Evolutionary conservation across 1,284 basidiomycete species (phyloP).

Genomic region (Salmacisia buchloeana): DNA sequence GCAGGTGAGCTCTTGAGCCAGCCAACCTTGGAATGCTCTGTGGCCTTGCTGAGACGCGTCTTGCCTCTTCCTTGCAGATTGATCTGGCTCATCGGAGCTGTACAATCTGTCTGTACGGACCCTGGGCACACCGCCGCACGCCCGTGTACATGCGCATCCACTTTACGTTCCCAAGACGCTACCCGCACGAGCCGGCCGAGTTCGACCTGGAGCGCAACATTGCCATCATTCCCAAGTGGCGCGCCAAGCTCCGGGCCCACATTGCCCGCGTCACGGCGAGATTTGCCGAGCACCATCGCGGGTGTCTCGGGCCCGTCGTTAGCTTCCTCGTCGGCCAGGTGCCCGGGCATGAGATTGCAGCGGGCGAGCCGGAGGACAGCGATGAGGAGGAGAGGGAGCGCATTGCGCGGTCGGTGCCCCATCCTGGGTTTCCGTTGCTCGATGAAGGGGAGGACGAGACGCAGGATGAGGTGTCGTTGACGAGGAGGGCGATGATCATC

Average conservation of each 20-base stretch:
- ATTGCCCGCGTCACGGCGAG: constrained; percentile 17
- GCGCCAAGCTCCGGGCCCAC: constrained; percentile 31
- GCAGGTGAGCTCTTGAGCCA: constrained; percentile 29
- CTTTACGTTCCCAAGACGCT: constrained; percentile 35
- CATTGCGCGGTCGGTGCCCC: not conserved
- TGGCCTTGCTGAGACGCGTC: not conserved
- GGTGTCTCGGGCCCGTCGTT: constrained; percentile 32
- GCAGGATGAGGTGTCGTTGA: constrained; percentile 5
- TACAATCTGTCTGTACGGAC: constrained; percentile 41
- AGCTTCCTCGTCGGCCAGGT: constrained; percentile 36
- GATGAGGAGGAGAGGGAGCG: constrained; percentile 11
- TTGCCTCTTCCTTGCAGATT: constrained; percentile 8
- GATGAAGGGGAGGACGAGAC: not conserved
- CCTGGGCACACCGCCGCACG: constrained; percentile 35
- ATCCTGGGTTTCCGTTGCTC: not conserved
- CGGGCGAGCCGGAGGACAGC: constrained; percentile 6
- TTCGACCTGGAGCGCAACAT: constrained; percentile 45
- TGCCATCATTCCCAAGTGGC: constrained; percentile 37
- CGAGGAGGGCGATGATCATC: not conserved
- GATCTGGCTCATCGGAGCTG: constrained; percentile 37
- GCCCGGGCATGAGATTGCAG: constrained; percentile 12
- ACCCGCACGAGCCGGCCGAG: constrained; percentile 32
- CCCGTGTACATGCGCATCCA: constrained; percentile 40
- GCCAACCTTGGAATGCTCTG: constrained; percentile 8
- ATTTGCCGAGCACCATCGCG: constrained; percentile 16